Conservation (phyloP, 2,329 filamentous ascomycete species). For the Venturiaceae sp. region DNA sequence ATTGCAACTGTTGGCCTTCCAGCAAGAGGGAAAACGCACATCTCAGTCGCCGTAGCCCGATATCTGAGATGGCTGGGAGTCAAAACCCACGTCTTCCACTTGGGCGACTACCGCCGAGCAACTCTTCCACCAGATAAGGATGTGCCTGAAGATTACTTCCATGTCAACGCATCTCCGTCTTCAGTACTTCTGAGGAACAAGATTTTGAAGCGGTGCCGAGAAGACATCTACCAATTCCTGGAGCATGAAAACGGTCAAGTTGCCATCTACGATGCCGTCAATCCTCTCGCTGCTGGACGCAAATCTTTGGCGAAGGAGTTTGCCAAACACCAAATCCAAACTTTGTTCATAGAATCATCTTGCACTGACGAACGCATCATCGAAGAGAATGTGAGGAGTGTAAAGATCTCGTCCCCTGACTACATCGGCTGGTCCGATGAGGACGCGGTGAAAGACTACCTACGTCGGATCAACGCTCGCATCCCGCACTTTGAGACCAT, state of each 20-base stretch:
- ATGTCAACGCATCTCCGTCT: constrained; percentile 82
- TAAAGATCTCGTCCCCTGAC: constrained; percentile 97
- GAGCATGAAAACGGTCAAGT: constrained; percentile 98
- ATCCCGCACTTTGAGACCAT: constrained; percentile 97
- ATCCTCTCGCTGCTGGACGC: constrained; percentile 74
- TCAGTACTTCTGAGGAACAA: constrained; percentile 94
- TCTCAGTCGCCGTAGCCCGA: constrained; percentile 87
- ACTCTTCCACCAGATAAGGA: constrained; percentile 75
- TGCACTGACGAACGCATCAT: constrained; percentile 91
- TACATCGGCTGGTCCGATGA: constrained; percentile 88
- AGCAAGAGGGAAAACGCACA: constrained; percentile 94
- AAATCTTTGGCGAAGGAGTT: constrained; percentile 88
- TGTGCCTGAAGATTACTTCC: constrained; percentile 96
- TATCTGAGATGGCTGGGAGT: constrained; percentile 97
- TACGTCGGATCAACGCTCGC: constrained; percentile 79
- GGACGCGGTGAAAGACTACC: constrained; percentile 85
- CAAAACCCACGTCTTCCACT: constrained; percentile 94
- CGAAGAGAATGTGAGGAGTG: constrained; percentile 90
- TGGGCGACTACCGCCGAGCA: constrained; percentile 90
- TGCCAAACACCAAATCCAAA: constrained; percentile 93
- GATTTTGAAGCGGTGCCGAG: constrained; percentile 92
- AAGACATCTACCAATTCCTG: constrained; percentile 93
- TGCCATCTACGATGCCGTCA: constrained; percentile 97
- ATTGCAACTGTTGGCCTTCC: constrained; percentile 95
- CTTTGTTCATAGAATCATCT: constrained; percentile 91